Base-by-base conservation (phyloP, 228 moss, liverwort and hornwort species). In the Sphagnum magellanicum region DNA sequence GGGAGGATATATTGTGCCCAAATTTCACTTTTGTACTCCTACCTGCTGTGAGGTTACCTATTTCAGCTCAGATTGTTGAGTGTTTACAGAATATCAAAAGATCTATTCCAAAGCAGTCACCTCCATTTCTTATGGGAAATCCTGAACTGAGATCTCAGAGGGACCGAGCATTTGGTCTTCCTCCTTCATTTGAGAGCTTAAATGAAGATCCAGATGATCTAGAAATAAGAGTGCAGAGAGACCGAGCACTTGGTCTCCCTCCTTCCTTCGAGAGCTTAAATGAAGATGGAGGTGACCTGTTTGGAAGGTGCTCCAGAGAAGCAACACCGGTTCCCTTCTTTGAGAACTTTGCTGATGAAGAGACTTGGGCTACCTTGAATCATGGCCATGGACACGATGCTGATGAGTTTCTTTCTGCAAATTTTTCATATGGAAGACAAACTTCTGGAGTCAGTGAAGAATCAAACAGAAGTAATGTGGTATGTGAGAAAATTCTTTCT, bases 291-390 rank as follows among this genome's bases (percentile, higher is more conserved):
- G 67, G 72, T 52, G 91, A 91, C 48, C 32, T 32, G 32, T 32
- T 32, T 32, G 32, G 32, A 32, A 32, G 32, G 1, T 32, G 32
- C 32, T 32, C 32, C 32, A 32, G 32, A 32, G 55, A 55, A 55
- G 55, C 55, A 55, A 81, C 82, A 53, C 68, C 81, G 57, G 77
- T 84, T 6, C 68, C 84, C 58, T 86, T 86, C 51, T 94, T 90
- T 70, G 86, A 76, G 53, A 90, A 88, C 70, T 75, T 94, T 67
- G 94, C 88, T 4, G 90, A 94, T 60, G 91, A 91, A 81, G 90
- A 88, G 58, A 83, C 83, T 8, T 94, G 94, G 88, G 84, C 86
- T 68, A 90, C 79, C 67, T 50, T 89, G 68, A 88, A 91, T 63
- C 83, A 82, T 74, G 77, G 85, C 14, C 85, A 88, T 68, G 32